These are phyloP conservation scores for Xylaria sp. DNA, from an alignment of 2,329 filamentous ascomycete species.

Conservation along the genomic window DNA sequence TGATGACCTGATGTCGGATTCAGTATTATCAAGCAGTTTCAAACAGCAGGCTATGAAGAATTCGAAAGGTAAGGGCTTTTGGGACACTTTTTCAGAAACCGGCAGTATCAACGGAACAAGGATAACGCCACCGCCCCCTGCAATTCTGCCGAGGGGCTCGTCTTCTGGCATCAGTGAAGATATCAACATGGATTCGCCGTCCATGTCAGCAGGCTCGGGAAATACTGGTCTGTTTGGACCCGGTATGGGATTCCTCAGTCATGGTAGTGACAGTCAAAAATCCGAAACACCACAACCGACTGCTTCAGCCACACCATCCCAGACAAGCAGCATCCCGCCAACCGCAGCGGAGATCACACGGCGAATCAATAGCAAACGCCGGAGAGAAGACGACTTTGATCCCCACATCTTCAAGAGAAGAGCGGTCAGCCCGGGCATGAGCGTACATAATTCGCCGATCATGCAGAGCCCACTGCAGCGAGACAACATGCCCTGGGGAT, in stretches of 20 bases:
- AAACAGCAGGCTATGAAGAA: conserved; percentile 79
- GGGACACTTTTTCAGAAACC: conserved; percentile 81
- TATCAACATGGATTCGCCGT: conserved; percentile 77
- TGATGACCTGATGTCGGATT: conserved; percentile 73
- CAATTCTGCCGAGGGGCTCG: conserved; percentile 68
- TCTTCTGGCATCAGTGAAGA: conserved; percentile 75
- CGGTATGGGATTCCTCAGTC: conserved; percentile 49
- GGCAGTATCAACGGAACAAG: conserved; percentile 61
- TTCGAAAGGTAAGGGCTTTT: conserved; percentile 76
- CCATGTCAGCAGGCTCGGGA: conserved; percentile 53
- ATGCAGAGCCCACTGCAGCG: conserved; percentile 85
- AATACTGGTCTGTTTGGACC: conserved; percentile 48
- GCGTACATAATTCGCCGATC: conserved; percentile 88
- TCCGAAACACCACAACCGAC: conserved; percentile 54
- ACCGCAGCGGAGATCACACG: conserved; percentile 80
- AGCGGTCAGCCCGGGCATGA: conserved; percentile 91
- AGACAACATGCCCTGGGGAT: conserved; percentile 78
- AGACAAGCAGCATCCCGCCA: conserved; percentile 60
- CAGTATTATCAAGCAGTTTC: conserved; percentile 72
- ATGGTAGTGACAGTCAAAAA: conserved; percentile 45
- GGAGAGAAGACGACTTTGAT: conserved; percentile 91
- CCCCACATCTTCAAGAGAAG: conserved; percentile 88
- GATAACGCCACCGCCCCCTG: conserved; percentile 71
- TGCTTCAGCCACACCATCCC: conserved; percentile 47
- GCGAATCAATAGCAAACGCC: conserved; percentile 83